A percentile compares a stretch with the other conserved stretches of the same genome.
phyloP scores from a whole-genome alignment of 2,329 filamentous ascomycete species.

The Arthrobotrys musiformis region DNA sequence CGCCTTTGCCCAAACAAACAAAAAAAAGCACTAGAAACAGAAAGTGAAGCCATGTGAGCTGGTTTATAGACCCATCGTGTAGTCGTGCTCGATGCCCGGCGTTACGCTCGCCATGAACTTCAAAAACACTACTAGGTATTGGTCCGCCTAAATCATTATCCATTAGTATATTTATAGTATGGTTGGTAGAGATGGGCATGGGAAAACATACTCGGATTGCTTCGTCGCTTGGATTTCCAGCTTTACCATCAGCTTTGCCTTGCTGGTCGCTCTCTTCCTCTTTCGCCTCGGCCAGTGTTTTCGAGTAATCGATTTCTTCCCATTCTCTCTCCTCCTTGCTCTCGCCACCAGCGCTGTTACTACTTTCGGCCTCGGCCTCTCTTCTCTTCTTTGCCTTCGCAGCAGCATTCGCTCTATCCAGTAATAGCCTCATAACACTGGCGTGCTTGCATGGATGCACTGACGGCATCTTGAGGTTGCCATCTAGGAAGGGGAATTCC shows the following conservation, averaged over 20 bases:
- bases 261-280: slow-evolving; percentile 51
- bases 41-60: neutral
- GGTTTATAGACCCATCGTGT: slow-evolving; percentile 74
- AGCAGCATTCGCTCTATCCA: slow-evolving; percentile 93
- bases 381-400: slow-evolving; percentile 77
- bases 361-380: slow-evolving; percentile 57
- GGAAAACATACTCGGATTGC: slow-evolving; percentile 33
- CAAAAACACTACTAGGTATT: slow-evolving; percentile 86
- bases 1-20: neutral
- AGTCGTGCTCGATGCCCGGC: slow-evolving; percentile 96
- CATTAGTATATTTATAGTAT: neutral
- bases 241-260: slow-evolving; percentile 48
- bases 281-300: slow-evolving; percentile 47
- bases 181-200: neutral
- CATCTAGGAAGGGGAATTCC: slow-evolving; percentile 94
- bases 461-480: slow-evolving; percentile 92
- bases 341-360: slow-evolving; percentile 58
- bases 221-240: slow-evolving; percentile 49
- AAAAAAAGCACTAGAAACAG: neutral
- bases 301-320: slow-evolving; percentile 68
- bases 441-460: slow-evolving; percentile 98
- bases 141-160: slow-evolving; percentile 73
- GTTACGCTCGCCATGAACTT: slow-evolving; percentile 93
- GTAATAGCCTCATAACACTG: slow-evolving; percentile 95
- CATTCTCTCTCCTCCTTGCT: slow-evolving; percentile 70